Base-by-base conservation (phyloP, 768 basidiomycete genomes). In the Lactarius evosmus region DNA sequence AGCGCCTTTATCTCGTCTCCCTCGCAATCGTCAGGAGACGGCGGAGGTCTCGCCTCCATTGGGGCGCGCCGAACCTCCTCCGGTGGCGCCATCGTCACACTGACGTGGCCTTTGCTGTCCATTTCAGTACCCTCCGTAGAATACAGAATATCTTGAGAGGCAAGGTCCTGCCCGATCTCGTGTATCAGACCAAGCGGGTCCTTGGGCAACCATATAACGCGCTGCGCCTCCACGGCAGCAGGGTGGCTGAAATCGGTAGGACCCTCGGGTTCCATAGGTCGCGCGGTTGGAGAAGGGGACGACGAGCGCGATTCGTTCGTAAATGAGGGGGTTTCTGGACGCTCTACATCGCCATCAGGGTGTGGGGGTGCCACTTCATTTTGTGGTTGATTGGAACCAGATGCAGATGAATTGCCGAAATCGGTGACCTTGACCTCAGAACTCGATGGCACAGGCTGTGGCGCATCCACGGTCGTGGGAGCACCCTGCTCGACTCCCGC, bases 181-280 rank as follows among this genome's bases (percentile, higher is more conserved):
- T 83, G 83, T 40, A 80, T 83, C 59, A 93, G 70, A 9, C 87
- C 86, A n/a, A 84, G 76, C 27, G 74, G 69, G 72, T 98, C 96
- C 41, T 77, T 75, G 25, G 96, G 92, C 59, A 98, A 74, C 96
- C 96, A 98, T 34, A 98, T 77, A 5, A 85, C 79, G 66, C 87
- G 80, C 75, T 94, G 91, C 53, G 89, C 85, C 56, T 84, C 66
- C 78, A 83, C 60, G 84, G 79, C 74, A 7, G 93, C 93, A 17
- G 96, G 96, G 70, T 96, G 96, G 52, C 89, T 86, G 76, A 96
- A 98, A 14, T 89, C 88, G 72, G 65, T 73, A 60, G 53, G 73
- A 2, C 59, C 44, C 27, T 73, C 69, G 50, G 65, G 70, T 53
- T 73, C 65, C 36, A 74, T 74, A 46, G 63, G 67, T 36, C 57